phyloP scores from a whole-genome alignment of 306 rosid genomes.

The Begonia peltatifolia region DNA sequence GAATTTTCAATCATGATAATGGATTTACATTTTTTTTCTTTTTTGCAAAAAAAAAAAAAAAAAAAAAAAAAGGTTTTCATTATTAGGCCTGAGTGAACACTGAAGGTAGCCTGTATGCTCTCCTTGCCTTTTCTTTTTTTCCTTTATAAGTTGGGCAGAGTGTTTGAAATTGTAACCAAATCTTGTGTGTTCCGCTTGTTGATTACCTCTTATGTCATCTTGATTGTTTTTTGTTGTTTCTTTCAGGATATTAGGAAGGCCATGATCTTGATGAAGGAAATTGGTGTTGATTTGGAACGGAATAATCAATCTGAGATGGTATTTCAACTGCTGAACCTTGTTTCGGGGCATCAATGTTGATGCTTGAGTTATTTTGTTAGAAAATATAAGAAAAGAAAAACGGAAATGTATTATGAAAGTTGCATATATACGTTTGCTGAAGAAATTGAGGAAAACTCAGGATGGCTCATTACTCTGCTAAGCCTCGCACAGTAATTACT shows the following conservation, averaged over 20 bases:
- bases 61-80: too few relatives aligned
- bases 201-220: not conserved
- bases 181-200: not conserved
- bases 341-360: not conserved
- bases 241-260: conserved; percentile 53
- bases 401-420: not conserved
- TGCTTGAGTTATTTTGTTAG: not conserved
- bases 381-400: not conserved
- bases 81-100: too few relatives aligned
- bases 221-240: conserved; percentile 5
- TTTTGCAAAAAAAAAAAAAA: too few relatives aligned
- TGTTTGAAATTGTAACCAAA: not conserved
- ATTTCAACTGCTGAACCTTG: conserved; percentile 3
- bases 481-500: too few relatives aligned
- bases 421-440: not conserved
- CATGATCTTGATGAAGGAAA: conserved; percentile 40
- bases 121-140: not conserved
- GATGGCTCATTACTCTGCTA: too few relatives aligned
- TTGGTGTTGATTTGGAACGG: conserved; percentile 71
- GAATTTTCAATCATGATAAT: too few relatives aligned
- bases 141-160: not conserved
- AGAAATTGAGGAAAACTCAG: not conserved
- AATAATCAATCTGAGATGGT: conserved; percentile 44
- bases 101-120: too few relatives aligned
- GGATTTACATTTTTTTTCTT: too few relatives aligned